These are phyloP conservation scores for Naganishia vaughanmartiniae DNA, from an alignment of 768 basidiomycete genomes.

Conservation along the genomic window DNA sequence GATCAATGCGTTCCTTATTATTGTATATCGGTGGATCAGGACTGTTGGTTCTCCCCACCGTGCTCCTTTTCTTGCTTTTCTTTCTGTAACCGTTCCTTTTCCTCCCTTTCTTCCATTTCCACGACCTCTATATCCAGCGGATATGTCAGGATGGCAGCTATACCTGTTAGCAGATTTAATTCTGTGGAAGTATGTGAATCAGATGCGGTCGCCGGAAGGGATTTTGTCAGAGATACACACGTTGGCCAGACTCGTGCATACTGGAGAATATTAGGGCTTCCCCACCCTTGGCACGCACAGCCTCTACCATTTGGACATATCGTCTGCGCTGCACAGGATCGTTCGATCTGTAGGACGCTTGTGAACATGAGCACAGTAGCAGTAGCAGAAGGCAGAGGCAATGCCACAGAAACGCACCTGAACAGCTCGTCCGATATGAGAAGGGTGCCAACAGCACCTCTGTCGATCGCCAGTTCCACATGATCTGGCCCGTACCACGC, in stretches of 20 bases:
- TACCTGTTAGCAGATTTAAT: slow-evolving; percentile 89
- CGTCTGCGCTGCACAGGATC: slow-evolving; percentile 73
- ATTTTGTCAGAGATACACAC: slow-evolving; percentile 56
- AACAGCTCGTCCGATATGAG: slow-evolving; percentile 94
- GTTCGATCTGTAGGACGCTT: slow-evolving; percentile 61
- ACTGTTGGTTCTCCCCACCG: background rate
- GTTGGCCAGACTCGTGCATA: slow-evolving; percentile 99
- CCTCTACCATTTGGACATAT: slow-evolving; percentile 84
- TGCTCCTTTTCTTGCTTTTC: slow-evolving; percentile 40
- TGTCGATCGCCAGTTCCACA: slow-evolving; percentile 82
- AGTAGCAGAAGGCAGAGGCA: background rate
- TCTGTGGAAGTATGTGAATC: slow-evolving; percentile 57
- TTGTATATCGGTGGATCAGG: background rate
- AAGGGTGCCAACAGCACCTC: slow-evolving; percentile 89
- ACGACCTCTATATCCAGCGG: slow-evolving; percentile 94
- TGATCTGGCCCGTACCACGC: slow-evolving; percentile 99
- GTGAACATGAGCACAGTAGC: background rate
- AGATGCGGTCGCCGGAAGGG: slow-evolving; percentile 9
- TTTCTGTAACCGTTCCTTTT: slow-evolving; percentile 49
- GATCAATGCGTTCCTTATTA: background rate
- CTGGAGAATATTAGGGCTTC: slow-evolving; percentile 97
- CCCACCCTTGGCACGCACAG: slow-evolving; percentile 79
- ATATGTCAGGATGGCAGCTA: slow-evolving; percentile 93
- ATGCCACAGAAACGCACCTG: slow-evolving; percentile 58
- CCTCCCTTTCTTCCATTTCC: slow-evolving; percentile 84